A percentile compares a stretch with the other conserved stretches of the same genome.
These are phyloP conservation scores for Oryza longistaminata DNA, from an alignment of 176 grass and related monocot genomes.

Conservation along the genomic window DNA sequence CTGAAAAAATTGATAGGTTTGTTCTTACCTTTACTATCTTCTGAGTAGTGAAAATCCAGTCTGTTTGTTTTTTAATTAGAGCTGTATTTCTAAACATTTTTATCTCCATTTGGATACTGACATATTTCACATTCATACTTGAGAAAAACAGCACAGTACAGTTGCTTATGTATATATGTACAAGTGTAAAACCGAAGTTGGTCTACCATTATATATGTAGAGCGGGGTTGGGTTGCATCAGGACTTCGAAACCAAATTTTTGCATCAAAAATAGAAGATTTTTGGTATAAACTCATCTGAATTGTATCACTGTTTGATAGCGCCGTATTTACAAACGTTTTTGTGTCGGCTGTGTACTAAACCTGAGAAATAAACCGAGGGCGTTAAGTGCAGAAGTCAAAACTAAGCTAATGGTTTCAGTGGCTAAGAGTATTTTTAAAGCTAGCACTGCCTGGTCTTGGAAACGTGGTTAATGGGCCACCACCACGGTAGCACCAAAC, in stretches of 20 bases:
- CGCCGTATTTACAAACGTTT: background rate
- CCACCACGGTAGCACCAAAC: background rate
- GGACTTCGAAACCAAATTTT: background rate
- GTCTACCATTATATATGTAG: too few relatives aligned
- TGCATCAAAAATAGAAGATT: background rate
- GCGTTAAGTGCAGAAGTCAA: background rate
- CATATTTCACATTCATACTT: background rate
- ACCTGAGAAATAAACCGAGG: background rate
- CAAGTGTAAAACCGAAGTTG: background rate
- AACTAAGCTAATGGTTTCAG: background rate
- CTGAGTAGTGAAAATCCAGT: background rate
- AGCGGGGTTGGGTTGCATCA: too few relatives aligned
- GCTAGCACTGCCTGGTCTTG: background rate
- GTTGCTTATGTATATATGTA: background rate
- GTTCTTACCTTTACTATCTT: background rate
- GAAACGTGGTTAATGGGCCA: background rate
- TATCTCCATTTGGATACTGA: background rate
- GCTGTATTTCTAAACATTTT: background rate
- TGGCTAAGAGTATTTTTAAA: background rate
- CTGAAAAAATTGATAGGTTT: background rate
- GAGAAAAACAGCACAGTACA: background rate
- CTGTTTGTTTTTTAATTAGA: background rate
- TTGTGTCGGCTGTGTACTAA: background rate
- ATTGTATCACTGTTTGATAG: background rate
- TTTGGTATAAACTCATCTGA: background rate